phyloP scores from a whole-genome alignment of 1,284 basidiomycete species.

The Amylostereum areolatum region DNA sequence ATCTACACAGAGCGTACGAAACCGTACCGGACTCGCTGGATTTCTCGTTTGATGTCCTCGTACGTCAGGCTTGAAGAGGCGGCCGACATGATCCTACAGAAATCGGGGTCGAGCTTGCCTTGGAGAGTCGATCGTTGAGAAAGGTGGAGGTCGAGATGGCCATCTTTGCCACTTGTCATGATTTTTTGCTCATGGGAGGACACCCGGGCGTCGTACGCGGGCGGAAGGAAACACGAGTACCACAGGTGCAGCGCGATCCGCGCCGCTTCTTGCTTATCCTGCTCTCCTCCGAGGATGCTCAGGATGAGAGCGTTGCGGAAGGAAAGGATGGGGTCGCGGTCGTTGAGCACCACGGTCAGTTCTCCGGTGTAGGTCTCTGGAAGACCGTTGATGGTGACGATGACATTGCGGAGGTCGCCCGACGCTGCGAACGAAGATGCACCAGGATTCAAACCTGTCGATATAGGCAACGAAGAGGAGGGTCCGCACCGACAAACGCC shows the following conservation, averaged over 20 bases:
- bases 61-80: too few relatives aligned
- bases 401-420: constrained; percentile 33
- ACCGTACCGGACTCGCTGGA: constrained; percentile 3
- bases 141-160: too few relatives aligned
- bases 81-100: too few relatives aligned
- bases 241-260: constrained; percentile 39
- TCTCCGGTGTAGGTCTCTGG: constrained; percentile 29
- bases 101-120: too few relatives aligned
- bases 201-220: constrained; percentile 20
- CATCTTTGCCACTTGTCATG: too few relatives aligned
- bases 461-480: not conserved
- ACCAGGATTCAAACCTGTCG: not conserved
- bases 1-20: not conserved
- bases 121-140: too few relatives aligned
- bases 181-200: too few relatives aligned
- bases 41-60: not conserved
- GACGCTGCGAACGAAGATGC: constrained; percentile 24
- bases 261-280: constrained; percentile 21
- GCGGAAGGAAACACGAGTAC: constrained; percentile 34
- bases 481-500: constrained; percentile 10
- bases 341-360: constrained; percentile 30
- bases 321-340: constrained; percentile 18
- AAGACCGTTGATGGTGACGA: constrained; percentile 29
- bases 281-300: constrained; percentile 26
- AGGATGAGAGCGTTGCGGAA: constrained; percentile 32